Evolutionary conservation across 1,284 basidiomycete species (phyloP).

Genomic region (Golubevia sp.): DNA sequence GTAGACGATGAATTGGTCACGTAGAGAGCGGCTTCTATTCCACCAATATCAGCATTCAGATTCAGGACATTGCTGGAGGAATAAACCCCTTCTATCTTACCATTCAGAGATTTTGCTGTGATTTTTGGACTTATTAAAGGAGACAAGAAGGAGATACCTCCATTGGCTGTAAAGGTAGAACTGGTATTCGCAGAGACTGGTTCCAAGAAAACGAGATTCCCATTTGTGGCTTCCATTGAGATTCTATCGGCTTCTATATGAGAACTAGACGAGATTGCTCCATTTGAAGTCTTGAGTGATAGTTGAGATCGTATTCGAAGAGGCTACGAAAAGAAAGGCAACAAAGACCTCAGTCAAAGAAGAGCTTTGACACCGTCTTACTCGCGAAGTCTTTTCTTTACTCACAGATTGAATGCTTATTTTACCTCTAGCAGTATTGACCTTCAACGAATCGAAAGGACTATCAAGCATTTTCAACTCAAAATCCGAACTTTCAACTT

Average conservation of each 20-base stretch:
- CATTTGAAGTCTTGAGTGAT: background rate
- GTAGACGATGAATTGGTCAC: too few relatives aligned
- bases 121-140: background rate
- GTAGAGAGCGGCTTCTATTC: too few relatives aligned
- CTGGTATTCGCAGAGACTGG: background rate
- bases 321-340: background rate
- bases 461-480: too few relatives aligned
- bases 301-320: background rate
- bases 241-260: background rate
- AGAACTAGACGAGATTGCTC: background rate
- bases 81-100: too few relatives aligned
- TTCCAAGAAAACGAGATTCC: background rate
- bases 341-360: background rate
- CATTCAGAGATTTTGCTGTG: background rate
- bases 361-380: too few relatives aligned
- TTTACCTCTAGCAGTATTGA: too few relatives aligned
- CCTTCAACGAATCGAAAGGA: too few relatives aligned
- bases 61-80: too few relatives aligned
- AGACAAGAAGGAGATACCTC: background rate
- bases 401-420: too few relatives aligned
- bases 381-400: too few relatives aligned
- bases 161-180: background rate
- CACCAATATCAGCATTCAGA: too few relatives aligned
- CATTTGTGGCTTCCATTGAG: background rate
- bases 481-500: too few relatives aligned